Base-by-base conservation (phyloP, 2,329 filamentous ascomycete genomes). In the Pyrenophora graminea region DNA sequence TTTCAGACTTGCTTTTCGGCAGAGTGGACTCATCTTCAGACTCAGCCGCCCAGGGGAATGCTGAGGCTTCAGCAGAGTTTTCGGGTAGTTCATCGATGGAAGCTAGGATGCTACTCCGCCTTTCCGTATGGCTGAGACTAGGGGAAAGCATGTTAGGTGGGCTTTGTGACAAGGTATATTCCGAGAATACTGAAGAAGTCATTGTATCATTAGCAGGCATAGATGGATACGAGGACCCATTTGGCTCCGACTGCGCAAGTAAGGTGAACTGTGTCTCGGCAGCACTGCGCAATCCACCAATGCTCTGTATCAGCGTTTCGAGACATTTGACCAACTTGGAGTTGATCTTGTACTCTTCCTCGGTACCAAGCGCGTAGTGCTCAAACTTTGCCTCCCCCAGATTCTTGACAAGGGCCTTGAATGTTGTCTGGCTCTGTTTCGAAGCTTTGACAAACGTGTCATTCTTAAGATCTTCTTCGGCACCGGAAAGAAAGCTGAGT, bases 271-370 rank as follows among this genome's bases (percentile, higher is more conserved):
- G 93, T 18, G 91, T 92, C 51, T 88, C 84, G 21, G 94, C 90
- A 30, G 94, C 91, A 77, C 91, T 96, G 59, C 91, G 84, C 65
- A 99, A 77, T 6, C 93, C 94, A 70, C 93, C 92, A 58, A 97
- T 87, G 59, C 91, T 91, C 70, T 97, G 92, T 4, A 90, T 87
- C 23, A 97, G 80, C 39, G 85, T 86, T 70, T 96, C 90, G 64
- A 97, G 84, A 59, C 90, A 93, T 66, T 90, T 88, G 38, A 93
- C 88, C 3, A 97, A 81, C 19, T 83, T 85, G 58, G 87, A 87
- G 65, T 97, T 90, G 3, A 95, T 81, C 32, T 82, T 80, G 70
- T 95, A 95, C 55, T 93, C 82, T 48, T 82, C 82, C 69, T 96
- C 92, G 2, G 84, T 86, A 1, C 93, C 93, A 4, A 91, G 72